Percentiles rank a stretch among this genome's conserved stretches.
phyloP scores from a whole-genome alignment of 2,329 filamentous ascomycete genomes.

The Biscogniauxia sp. region DNA sequence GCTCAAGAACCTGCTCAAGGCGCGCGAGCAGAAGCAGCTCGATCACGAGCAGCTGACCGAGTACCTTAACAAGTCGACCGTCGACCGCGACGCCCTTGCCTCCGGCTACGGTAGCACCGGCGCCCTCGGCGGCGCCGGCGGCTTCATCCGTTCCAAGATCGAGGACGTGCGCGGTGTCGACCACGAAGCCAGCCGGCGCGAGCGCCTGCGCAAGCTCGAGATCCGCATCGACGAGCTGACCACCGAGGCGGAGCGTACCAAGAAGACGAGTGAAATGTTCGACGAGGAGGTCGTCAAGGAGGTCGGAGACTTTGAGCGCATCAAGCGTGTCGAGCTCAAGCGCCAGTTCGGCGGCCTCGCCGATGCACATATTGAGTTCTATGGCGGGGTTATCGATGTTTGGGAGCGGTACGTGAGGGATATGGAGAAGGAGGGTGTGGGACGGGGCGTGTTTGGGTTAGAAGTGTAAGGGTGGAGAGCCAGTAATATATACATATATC shows the following conservation, averaged over 20 bases:
- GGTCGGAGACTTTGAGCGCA: conserved; percentile 90
- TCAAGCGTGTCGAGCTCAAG: conserved; percentile 92
- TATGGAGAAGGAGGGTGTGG: conserved; percentile 58
- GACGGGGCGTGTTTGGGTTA: conserved; percentile 15
- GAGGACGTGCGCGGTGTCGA: conserved; percentile 96
- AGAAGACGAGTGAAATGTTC: conserved; percentile 85
- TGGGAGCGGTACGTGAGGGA: conserved; percentile 91
- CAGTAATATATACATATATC: no score
- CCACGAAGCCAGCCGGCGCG: conserved; percentile 85
- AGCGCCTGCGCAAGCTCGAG: conserved; percentile 86
- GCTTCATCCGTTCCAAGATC: conserved; percentile 89
- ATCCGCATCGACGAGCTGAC: conserved; percentile 90
- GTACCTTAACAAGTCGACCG: conserved; percentile 86
- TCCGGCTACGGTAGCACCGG: conserved; percentile 48
- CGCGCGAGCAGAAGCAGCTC: conserved; percentile 94
- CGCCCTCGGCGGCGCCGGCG: conserved; percentile 71
- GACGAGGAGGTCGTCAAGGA: conserved; percentile 95
- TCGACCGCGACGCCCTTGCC: conserved; percentile 77
- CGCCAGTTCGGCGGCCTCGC: conserved; percentile 80
- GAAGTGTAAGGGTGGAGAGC: not conserved
- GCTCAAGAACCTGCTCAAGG: conserved; percentile 83
- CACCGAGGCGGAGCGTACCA: conserved; percentile 81
- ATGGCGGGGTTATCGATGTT: conserved; percentile 71
- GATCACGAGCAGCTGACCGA: conserved; percentile 96
- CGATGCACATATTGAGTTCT: conserved; percentile 84